Evolutionary conservation across 441 rosid genomes (phyloP).

Genomic region (Bocquillonia castaneifolia): DNA sequence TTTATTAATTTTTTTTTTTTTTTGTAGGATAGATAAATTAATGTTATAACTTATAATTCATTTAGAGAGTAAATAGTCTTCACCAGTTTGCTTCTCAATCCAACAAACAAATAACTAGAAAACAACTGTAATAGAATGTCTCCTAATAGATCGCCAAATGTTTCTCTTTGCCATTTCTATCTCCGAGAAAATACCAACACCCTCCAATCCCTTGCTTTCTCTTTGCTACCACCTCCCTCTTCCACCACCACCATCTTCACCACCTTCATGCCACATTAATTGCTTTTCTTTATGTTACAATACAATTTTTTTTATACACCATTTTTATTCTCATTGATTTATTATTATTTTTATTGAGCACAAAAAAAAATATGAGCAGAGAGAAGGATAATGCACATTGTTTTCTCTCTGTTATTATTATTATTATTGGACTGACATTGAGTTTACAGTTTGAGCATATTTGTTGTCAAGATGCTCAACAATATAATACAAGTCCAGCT

Average conservation of each 20-base stretch:
- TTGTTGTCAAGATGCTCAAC: conserved; percentile 29
- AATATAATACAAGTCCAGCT: conserved; percentile 25
- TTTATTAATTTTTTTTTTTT: no score
- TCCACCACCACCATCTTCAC: not conserved
- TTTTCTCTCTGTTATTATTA: conserved; percentile 30
- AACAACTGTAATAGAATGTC: not conserved
- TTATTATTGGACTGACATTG: not conserved
- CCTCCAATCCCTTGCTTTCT: conserved; percentile 20
- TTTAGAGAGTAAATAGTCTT: no score
- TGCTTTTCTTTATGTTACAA: no score
- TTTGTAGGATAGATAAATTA: no score
- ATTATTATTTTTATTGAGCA: no score
- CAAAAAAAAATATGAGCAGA: conserved; percentile 36
- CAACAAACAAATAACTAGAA: no score
- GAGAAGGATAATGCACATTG: conserved; percentile 19
- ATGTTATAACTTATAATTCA: no score
- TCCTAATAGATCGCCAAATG: conserved; percentile 43
- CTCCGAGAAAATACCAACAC: conserved; percentile 31
- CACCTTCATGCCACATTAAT: not conserved
- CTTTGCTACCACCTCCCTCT: not conserved
- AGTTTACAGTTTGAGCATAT: conserved; percentile 21
- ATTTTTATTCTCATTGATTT: no score
- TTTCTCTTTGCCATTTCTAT: conserved; percentile 67
- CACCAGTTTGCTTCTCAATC: no score
- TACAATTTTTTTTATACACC: no score